Evolutionary conservation across 2,329 filamentous ascomycete genomes (phyloP), one percentile per base, ranked within the genome.

Genomic region (Aspergillus thermomutatus): DNA sequence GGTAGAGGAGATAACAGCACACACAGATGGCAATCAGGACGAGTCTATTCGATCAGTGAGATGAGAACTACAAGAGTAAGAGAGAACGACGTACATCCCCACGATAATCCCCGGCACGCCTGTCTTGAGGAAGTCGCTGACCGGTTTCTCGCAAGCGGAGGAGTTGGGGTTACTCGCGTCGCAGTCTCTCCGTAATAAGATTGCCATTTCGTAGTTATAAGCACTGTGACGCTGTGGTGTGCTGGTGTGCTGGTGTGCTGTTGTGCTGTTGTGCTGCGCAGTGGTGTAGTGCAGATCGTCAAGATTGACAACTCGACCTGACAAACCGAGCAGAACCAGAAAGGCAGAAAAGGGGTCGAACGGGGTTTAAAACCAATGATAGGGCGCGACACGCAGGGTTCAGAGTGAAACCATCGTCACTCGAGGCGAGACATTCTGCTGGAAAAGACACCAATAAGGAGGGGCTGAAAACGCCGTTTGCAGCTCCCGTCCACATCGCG

Each of bases 71-170:
- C n/a, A n/a, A n/a, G 34, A 27, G 37, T 10, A 19, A 34, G 41
- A 48, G 46, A 46, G 31, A 26, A 19, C 10, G 11, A 62, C 60
- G 11, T 55, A 62, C 60, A 61, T 40, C 14, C 58, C 60, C 7
- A 57, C 48, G 25, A 62, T 58, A 47, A 62, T 62, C 28, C 50
- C 60, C 23, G 60, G 60, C 5, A 62, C 53, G 17, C 60, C 60
- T 41, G 54, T 62, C 50, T 61, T 62, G n/a, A 57, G 53, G 17
- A 62, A 62, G 41, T 50, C 60, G 31, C 56, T 61, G 40, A 54
- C 52, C 6, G 60, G 60, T 55, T 62, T 62, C 40, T 62, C 60
- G 40, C 56, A 55, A 9, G 8, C 7, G 8, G 41, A 8, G 0
- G 19, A 23, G 10, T 45, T 45, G n/a, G 7, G n/a, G 8, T 41